Evolutionary conservation across 2,329 filamentous ascomycete species (phyloP).

Genomic region (Clonostachys rhizophaga): DNA sequence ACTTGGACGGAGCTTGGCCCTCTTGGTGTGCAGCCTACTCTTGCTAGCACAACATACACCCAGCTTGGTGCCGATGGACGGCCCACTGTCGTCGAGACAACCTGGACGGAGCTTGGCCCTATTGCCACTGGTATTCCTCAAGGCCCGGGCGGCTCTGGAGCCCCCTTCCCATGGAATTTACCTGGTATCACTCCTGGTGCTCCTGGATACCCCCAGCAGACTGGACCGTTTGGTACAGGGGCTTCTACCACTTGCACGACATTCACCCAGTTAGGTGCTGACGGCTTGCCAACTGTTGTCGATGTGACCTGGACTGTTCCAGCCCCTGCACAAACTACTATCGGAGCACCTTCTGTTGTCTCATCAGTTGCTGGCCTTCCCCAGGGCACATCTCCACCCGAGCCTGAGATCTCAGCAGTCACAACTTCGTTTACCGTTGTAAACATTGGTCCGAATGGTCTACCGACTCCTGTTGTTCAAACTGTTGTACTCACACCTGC

Average conservation of each 20-base stretch:
- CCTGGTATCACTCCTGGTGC: conserved; percentile 1
- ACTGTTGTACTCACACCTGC: conserved; percentile 13
- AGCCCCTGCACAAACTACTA: conserved; percentile 2
- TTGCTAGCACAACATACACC: conserved; percentile 3
- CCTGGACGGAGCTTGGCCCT: conserved; percentile 2
- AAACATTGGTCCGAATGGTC: conserved; percentile 21
- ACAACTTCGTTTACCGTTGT: conserved; percentile 22
- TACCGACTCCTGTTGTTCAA: conserved; percentile 18
- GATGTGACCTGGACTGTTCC: conserved; percentile 15
- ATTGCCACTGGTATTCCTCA: neutral
- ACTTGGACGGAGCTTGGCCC: conserved; percentile 1
- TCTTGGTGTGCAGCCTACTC: neutral
- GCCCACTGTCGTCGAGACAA: conserved; percentile 4
- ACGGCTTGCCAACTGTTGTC: conserved; percentile 18
- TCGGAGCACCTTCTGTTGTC: conserved; percentile 8
- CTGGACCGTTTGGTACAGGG: neutral
- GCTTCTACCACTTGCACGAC: conserved; percentile 3
- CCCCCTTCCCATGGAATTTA: neutral
- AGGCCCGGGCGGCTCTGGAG: too few species aligned
- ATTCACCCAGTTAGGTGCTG: conserved; percentile 8
- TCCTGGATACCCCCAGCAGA: neutral
- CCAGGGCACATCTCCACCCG: conserved; percentile 6
- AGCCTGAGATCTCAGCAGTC: conserved; percentile 1
- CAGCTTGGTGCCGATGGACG: conserved; percentile 5
- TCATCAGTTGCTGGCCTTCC: conserved; percentile 8